Conservation (phyloP, 2,329 filamentous ascomycete species). For the Neonectria neomacrospora region DNA sequence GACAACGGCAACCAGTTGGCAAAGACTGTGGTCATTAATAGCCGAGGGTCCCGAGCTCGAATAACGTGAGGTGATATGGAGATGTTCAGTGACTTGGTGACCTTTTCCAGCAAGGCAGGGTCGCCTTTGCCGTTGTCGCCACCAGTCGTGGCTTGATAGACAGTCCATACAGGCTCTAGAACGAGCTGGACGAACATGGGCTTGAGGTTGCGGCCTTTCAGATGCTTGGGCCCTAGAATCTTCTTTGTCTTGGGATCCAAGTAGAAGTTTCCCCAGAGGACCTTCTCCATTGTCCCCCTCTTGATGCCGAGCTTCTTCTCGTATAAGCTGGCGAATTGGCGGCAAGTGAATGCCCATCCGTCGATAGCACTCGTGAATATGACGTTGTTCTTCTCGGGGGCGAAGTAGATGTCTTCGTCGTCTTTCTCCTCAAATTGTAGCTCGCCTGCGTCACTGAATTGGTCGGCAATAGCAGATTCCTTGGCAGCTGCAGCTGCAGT, state of each 20-base stretch:
- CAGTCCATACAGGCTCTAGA: conserved; percentile 94
- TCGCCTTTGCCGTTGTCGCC: conserved; percentile 87
- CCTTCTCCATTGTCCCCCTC: conserved; percentile 85
- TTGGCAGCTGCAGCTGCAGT: conserved; percentile 75
- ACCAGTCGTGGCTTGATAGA: conserved; percentile 89
- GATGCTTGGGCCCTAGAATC: conserved; percentile 87
- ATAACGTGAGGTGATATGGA: conserved; percentile 86
- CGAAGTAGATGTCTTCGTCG: conserved; percentile 97
- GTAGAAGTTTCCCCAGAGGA: conserved; percentile 97
- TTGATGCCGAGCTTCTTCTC: conserved; percentile 98
- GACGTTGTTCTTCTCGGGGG: conserved; percentile 97
- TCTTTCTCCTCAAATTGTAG: conserved; percentile 87
- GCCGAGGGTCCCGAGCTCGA: conserved; percentile 83
- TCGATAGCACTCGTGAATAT: conserved; percentile 98
- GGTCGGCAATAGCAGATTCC: conserved; percentile 59
- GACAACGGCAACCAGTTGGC: conserved; percentile 91
- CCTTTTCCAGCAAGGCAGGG: conserved; percentile 85
- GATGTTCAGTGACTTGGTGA: conserved; percentile 89
- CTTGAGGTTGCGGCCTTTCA: conserved; percentile 91
- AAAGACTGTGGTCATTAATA: conserved; percentile 88
- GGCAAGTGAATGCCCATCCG: conserved; percentile 98
- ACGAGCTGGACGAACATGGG: conserved; percentile 98
- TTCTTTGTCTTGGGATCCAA: conserved; percentile 97
- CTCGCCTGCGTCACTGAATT: conserved; percentile 66
- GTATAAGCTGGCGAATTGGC: conserved; percentile 92